Conservation (phyloP, 2,329 filamentous ascomycete genomes). For the Sporothrix inflata region DNA sequence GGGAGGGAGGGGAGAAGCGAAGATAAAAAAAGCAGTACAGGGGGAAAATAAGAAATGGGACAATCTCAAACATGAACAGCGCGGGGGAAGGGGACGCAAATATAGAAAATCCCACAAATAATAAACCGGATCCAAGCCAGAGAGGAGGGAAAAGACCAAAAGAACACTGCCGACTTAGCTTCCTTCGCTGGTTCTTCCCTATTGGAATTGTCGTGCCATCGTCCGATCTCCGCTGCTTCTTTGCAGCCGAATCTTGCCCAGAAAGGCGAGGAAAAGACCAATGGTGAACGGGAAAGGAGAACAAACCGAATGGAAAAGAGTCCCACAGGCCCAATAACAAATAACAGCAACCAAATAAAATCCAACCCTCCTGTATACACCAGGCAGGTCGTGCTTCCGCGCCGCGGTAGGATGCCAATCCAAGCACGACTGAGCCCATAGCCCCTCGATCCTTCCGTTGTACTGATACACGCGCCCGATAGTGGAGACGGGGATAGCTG, state of each 20-base stretch:
- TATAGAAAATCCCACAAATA: neutral
- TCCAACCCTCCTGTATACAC: slow-evolving; percentile 19
- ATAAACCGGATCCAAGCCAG: neutral
- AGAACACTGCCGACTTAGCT: neutral
- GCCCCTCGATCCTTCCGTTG: slow-evolving; percentile 13
- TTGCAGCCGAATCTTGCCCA: neutral
- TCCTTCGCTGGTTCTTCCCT: neutral
- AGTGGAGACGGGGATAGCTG: slow-evolving; percentile 5
- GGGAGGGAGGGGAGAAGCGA: neutral
- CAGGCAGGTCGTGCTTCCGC: slow-evolving; percentile 23
- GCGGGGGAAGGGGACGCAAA: neutral
- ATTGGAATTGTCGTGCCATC: neutral
- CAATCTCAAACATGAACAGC: slow-evolving; percentile 16
- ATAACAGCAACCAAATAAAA: slow-evolving; percentile 9
- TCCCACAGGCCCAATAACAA: neutral
- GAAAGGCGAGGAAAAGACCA: neutral
- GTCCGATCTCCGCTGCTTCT: neutral
- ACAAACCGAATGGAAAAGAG: neutral
- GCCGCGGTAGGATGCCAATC: slow-evolving; percentile 19
- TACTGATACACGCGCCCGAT: slow-evolving; percentile 30
- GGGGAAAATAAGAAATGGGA: neutral
- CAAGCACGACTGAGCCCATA: slow-evolving; percentile 18
- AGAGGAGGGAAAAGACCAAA: neutral
- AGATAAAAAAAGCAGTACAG: neutral
- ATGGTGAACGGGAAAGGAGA: neutral